Percentiles rank a stretch among this genome's conserved stretches.
phyloP scores from a whole-genome alignment of 768 basidiomycete genomes.

The Mrakia frigida region DNA sequence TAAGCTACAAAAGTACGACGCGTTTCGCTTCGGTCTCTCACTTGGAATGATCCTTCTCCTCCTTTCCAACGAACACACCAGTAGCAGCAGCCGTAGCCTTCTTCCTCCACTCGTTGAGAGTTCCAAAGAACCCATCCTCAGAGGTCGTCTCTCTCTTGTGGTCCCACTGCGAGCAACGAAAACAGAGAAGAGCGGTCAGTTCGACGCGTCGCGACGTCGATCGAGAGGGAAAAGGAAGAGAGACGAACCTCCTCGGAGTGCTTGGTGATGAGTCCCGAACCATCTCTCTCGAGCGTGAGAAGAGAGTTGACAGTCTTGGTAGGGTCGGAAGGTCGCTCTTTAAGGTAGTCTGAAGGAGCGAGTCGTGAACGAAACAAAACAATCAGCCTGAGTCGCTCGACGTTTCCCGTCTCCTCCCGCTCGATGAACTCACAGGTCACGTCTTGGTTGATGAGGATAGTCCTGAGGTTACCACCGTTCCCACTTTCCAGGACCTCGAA shows the following conservation, averaged over 20 bases:
- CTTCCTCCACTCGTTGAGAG: conserved; percentile 41
- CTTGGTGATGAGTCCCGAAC: conserved; percentile 37
- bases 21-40: not conserved
- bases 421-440: conserved; percentile 31
- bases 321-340: conserved; percentile 24
- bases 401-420: too few relatives aligned
- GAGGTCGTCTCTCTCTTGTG: conserved; percentile 40
- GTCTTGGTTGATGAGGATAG: conserved; percentile 31
- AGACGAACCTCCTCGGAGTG: conserved; percentile 35
- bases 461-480: conserved; percentile 11
- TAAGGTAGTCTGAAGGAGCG: conserved; percentile 34
- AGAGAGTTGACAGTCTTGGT: conserved; percentile 41
- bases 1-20: not conserved
- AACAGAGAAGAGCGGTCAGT: not conserved
- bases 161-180: conserved; percentile 39
- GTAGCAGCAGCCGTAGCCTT: conserved; percentile 38
- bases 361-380: not conserved
- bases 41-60: not conserved
- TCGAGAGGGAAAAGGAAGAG: not conserved
- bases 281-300: conserved; percentile 41
- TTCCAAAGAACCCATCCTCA: conserved; percentile 42
- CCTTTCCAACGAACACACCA: not conserved
- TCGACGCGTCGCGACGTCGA: conserved; percentile 1
- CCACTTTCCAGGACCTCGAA: conserved; percentile 40
- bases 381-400: too few relatives aligned